Conservation (phyloP, 1,284 basidiomycete species). For the Cerrena zonata region DNA sequence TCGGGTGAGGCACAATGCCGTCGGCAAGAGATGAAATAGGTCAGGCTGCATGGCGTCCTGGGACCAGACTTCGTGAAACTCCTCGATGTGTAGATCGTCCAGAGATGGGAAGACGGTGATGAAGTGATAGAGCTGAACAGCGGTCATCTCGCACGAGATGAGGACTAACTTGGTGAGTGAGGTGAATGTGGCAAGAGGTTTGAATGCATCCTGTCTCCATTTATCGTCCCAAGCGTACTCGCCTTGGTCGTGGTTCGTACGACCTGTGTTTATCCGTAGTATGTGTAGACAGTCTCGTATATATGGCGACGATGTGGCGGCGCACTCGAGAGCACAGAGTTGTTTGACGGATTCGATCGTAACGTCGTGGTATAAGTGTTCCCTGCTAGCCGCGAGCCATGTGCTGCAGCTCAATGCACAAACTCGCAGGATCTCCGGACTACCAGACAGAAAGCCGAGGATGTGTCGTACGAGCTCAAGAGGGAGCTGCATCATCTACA, state of each 20-base stretch:
- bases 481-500: no score
- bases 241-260: not conserved
- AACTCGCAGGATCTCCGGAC: no score
- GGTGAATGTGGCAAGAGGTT: not conserved
- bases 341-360: not conserved
- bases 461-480: no score
- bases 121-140: not conserved
- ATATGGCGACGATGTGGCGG: not conserved
- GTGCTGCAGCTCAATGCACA: no score
- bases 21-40: not conserved
- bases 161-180: not conserved
- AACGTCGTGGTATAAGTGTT: conserved; percentile 1
- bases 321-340: not conserved
- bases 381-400: conserved; percentile 1
- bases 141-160: not conserved
- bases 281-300: not conserved
- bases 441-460: no score
- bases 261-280: not conserved
- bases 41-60: not conserved
- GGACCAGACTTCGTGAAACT: not conserved
- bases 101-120: not conserved
- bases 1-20: not conserved
- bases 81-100: not conserved
- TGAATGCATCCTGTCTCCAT: not conserved
- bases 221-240: not conserved